Evolutionary conservation across 2,329 filamentous ascomycete species (phyloP), one percentile per base, ranked within the genome.

Genomic region (Colletotrichum musae): DNA sequence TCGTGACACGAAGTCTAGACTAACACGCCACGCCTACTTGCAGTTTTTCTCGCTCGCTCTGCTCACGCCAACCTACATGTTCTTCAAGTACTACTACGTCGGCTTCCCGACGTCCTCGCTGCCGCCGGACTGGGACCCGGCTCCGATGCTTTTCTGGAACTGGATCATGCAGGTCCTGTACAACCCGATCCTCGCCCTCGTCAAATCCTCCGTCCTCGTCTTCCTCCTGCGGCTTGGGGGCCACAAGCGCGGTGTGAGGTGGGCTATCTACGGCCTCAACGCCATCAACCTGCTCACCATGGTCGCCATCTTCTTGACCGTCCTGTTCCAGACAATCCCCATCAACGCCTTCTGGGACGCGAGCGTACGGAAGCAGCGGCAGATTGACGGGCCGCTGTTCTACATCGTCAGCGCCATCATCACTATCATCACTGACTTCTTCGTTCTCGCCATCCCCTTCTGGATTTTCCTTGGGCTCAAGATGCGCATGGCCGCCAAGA

Each of bases 361-460:
- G 56, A 36, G 43, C 9, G 62, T 56, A 24, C 67, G 62, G 10
- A 56, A 70, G 24, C 67, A 58, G 9, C 68, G 43, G 32, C 63
- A 64, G n/a, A 70, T 71, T 56, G 65, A 70, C 56, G 59, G 26
- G 48, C 2, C 26, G 12, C 56, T 48, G 15, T 71, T 71, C 51
- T 81, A 81, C 64, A 75, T 83, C 4, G 71, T 77, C 13, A 76
- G 73, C 12, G 78, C 81, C 2, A 75, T 74, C 1, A 71, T 84
- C 12, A 83, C 80, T 15, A 83, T 85, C 36, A 45, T 83, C 7
- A 83, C 80, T 7, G 83, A 84, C 39, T 71, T 83, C 0, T 70
- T 83, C 50, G 77, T 82, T 4, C 74, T 83, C n/a, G 77, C 72
- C 3, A 71, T 82, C 16, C 80, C 80, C 0, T 73, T 81, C 26